These are phyloP conservation scores for Ploettnerulaceae sp. DNA, from an alignment of 2,329 filamentous ascomycete species.

Conservation along the genomic window DNA sequence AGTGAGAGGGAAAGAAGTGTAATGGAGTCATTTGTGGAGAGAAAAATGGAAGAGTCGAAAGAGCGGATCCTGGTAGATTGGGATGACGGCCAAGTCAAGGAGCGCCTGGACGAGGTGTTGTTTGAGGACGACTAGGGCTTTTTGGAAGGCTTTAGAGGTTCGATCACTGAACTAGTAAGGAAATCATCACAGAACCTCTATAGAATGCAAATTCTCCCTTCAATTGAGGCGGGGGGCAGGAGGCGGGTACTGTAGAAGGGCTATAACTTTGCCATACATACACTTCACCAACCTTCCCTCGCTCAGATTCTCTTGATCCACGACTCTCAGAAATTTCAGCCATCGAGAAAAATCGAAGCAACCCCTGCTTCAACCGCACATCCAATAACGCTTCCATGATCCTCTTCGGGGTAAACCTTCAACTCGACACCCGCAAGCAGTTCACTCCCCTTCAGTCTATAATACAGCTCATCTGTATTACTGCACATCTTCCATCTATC, in stretches of 20 bases:
- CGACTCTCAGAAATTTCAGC: background rate
- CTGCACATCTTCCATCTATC: background rate
- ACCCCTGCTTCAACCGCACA: background rate
- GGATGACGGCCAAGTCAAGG: slow-evolving; percentile 5
- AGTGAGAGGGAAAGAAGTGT: slow-evolving; percentile 22
- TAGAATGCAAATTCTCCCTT: no score
- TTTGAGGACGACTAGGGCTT: no score
- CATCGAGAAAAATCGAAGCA: background rate
- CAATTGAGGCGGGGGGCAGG: no score
- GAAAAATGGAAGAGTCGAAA: slow-evolving; percentile 32
- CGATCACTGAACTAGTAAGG: no score
- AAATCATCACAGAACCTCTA: no score
- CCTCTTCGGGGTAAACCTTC: slow-evolving; percentile 5
- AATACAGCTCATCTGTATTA: slow-evolving; percentile 2
- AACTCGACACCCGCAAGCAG: background rate
- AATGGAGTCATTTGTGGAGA: slow-evolving; percentile 34
- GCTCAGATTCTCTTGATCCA: no score
- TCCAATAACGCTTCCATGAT: slow-evolving; percentile 5
- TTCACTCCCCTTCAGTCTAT: background rate
- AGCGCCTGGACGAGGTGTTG: background rate
- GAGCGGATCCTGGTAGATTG: slow-evolving; percentile 13
- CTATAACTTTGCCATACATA: no score
- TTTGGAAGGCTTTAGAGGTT: no score
- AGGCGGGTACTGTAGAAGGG: no score
- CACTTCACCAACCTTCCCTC: no score